Percentiles rank a stretch among this genome's conserved stretches.
Evolutionary conservation across 768 basidiomycete genomes (phyloP).

Genomic region (Candolleomyces efflorescens): DNA sequence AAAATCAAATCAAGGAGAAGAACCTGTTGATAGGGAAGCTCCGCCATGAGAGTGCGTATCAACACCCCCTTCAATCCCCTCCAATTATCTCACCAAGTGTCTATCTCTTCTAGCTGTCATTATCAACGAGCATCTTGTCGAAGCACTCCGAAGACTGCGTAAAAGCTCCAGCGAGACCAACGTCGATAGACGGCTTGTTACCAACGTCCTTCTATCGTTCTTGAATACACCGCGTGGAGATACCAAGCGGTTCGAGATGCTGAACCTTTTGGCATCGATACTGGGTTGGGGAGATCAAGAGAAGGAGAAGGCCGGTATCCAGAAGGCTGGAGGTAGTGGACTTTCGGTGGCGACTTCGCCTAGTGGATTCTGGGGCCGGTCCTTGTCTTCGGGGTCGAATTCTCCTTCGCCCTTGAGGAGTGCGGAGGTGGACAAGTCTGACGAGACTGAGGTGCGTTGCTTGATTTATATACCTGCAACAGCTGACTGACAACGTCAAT

Average conservation of each 20-base stretch:
- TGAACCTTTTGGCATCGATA: constrained; percentile 81
- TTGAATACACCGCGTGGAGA: constrained; percentile 88
- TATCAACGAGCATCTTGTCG: constrained; percentile 95
- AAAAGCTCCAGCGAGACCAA: constrained; percentile 85
- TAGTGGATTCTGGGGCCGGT: constrained; percentile 41
- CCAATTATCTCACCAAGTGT: constrained; percentile 3
- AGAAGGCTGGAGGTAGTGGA: constrained; percentile 20
- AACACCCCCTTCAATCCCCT: background rate
- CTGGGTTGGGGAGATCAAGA: constrained; percentile 92
- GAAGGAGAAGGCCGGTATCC: constrained; percentile 86
- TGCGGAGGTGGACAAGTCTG: constrained; percentile 68
- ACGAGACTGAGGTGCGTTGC: constrained; percentile 72
- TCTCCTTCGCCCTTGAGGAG: constrained; percentile 33
- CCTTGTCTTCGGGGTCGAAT: constrained; percentile 20
- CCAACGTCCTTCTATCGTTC: constrained; percentile 90
- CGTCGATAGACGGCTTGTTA: constrained; percentile 91
- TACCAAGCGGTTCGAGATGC: constrained; percentile 95
- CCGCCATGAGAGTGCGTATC: constrained; percentile 78
- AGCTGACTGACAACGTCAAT: background rate
- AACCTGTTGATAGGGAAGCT: constrained; percentile 91
- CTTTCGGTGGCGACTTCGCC: constrained; percentile 3
- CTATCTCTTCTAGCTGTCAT: constrained; percentile 66
- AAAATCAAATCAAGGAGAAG: constrained; percentile 95
- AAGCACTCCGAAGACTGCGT: constrained; percentile 91
- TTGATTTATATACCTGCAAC: background rate